Conservation (phyloP, 352 stramenopile species). For the Thraustochytrium sp. region DNA sequence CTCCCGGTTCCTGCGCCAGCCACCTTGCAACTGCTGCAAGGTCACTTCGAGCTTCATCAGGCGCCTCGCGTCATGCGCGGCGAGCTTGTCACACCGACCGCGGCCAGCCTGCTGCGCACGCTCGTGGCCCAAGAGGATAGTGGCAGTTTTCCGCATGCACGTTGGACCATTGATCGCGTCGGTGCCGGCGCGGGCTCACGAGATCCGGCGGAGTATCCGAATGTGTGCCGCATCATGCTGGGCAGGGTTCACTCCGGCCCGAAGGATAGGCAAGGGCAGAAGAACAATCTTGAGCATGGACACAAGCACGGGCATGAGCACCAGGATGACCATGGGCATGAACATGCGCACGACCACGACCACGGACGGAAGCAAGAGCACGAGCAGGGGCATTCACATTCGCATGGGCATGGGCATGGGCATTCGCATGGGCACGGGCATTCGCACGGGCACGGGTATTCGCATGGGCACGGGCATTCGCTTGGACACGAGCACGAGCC, state of each 20-base stretch:
- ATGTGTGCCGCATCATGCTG: not conserved
- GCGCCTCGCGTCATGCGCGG: constrained; percentile 54
- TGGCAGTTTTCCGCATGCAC: constrained; percentile 17
- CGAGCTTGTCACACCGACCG: constrained; percentile 92
- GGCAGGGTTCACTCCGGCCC: constrained; percentile 33
- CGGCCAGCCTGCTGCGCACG: constrained; percentile 84
- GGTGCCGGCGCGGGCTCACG: not conserved
- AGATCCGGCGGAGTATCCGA: constrained; percentile 3
- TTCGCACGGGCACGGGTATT: not conserved
- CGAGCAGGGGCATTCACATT: not conserved
- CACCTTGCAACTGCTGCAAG: constrained; percentile 87
- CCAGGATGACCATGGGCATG: not conserved
- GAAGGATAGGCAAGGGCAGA: not conserved
- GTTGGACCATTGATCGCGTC: not conserved
- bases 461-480: not conserved
- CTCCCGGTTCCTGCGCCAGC: constrained; percentile 88
- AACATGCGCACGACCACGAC: not conserved
- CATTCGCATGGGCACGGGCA: not conserved
- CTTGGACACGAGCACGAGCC: not conserved
- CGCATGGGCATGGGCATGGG: not conserved
- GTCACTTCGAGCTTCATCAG: constrained; percentile 59
- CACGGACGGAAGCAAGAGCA: not conserved
- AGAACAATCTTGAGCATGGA: constrained; percentile 43
- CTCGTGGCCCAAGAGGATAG: constrained; percentile 54
- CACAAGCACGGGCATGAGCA: not conserved